A percentile compares a stretch with the other conserved stretches of the same genome.
These are phyloP conservation scores for Helenozyma rhizophorensis DNA, from an alignment of 805 yeast species.

Conservation along the genomic window DNA sequence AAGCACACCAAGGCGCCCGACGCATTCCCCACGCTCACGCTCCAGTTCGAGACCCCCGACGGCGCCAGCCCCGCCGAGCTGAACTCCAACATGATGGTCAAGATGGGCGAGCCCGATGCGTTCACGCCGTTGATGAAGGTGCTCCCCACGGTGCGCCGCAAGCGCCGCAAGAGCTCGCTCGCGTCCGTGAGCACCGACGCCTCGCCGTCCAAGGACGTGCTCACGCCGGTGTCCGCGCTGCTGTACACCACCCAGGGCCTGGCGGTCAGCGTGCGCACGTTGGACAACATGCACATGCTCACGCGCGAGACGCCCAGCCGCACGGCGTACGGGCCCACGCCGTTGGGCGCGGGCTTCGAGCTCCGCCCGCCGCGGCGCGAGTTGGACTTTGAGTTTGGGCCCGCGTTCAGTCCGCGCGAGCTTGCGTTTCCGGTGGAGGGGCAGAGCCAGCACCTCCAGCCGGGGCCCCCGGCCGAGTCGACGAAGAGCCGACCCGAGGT, in stretches of 20 bases:
- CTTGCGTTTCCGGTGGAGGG: no score
- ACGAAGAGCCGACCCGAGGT: no score
- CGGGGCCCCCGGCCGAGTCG: no score
- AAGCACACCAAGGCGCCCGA: slow-evolving; percentile 35
- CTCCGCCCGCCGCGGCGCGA: no score
- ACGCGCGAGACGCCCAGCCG: no score
- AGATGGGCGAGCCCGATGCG: slow-evolving; percentile 39
- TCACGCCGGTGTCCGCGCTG: slow-evolving; percentile 11
- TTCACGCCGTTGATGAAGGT: slow-evolving; percentile 43
- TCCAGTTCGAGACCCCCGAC: slow-evolving; percentile 34
- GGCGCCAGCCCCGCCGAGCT: slow-evolving; percentile 37
- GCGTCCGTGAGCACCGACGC: slow-evolving; percentile 2
- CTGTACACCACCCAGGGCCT: not conserved
- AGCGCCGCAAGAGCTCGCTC: slow-evolving; percentile 5
- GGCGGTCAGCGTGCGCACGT: no score
- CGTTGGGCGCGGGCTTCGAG: no score
- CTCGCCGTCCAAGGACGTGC: slow-evolving; percentile 10
- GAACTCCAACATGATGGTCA: slow-evolving; percentile 33
- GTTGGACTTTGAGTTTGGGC: no score
- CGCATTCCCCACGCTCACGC: slow-evolving; percentile 31
- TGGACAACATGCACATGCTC: no score
- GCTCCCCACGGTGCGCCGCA: slow-evolving; percentile 21
- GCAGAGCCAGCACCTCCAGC: no score
- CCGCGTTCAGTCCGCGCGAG: no score
- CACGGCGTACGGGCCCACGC: no score